These are phyloP conservation scores for Entomortierella parvispora DNA, from an alignment of 192 early-diverging fungal genomes.

Conservation along the genomic window DNA sequence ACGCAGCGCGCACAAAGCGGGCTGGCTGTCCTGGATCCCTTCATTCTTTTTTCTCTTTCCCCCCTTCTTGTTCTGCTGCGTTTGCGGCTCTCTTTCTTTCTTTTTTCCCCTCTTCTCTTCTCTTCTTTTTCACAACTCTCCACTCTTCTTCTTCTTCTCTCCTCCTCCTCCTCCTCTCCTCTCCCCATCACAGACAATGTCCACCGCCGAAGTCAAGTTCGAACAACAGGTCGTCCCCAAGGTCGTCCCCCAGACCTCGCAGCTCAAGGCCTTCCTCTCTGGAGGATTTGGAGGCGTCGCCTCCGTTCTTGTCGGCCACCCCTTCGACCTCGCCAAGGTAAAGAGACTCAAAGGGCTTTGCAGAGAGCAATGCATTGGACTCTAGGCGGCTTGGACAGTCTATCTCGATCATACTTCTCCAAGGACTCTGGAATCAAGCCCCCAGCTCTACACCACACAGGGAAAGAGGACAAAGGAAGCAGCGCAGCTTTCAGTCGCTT, in stretches of 20 bases:
- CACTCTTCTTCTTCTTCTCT: neutral
- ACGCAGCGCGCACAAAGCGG: neutral
- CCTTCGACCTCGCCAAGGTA: constrained; percentile 89
- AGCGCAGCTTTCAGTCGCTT: too few relatives aligned
- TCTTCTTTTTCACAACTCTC: neutral
- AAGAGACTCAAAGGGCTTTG: constrained; percentile 4
- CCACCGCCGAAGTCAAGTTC: constrained; percentile 21
- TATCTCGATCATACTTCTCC: too few relatives aligned
- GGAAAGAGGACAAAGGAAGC: too few relatives aligned
- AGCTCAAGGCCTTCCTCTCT: constrained; percentile 89
- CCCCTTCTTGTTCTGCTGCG: neutral
- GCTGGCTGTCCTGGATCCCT: neutral
- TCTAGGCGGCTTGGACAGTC: too few relatives aligned
- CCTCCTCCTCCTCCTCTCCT: neutral
- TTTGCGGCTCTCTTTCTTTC: neutral
- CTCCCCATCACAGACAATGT: constrained; percentile 31
- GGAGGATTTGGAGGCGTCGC: constrained; percentile 85
- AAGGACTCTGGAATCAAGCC: too few relatives aligned
- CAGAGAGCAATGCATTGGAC: neutral
- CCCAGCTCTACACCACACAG: too few relatives aligned
- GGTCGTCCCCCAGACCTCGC: constrained; percentile 53
- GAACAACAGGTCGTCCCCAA: constrained; percentile 10
- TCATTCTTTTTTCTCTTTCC: neutral
- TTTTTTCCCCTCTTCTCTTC: constrained; percentile 6
- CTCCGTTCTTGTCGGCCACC: constrained; percentile 66